phyloP scores from a whole-genome alignment of 495 filamentous ascomycete genomes.

The Aspergillus mulundensis region DNA sequence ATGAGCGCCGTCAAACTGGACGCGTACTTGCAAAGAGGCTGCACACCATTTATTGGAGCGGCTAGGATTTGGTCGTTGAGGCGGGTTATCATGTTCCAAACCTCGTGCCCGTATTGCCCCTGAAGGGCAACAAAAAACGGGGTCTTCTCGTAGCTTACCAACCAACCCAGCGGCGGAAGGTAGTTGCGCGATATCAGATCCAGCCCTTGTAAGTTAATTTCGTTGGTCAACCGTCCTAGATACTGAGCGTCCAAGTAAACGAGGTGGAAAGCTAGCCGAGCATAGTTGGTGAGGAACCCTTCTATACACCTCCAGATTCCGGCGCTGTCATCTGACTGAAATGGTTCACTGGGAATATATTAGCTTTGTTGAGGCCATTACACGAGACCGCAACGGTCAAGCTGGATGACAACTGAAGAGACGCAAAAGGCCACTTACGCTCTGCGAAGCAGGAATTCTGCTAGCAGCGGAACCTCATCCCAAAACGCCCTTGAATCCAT shows the following conservation, averaged over 20 bases:
- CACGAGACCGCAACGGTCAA: not conserved
- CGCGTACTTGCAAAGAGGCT: slow-evolving; percentile 23
- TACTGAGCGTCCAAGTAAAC: slow-evolving; percentile 29
- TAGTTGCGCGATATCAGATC: slow-evolving; percentile 30
- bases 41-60: slow-evolving; percentile 22
- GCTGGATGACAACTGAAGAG: not conserved
- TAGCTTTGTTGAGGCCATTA: not conserved
- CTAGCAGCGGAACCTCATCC: slow-evolving; percentile 45
- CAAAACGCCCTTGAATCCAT: slow-evolving; percentile 48
- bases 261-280: slow-evolving; percentile 33
- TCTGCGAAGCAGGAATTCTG: slow-evolving; percentile 44
- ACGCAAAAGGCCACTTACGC: slow-evolving; percentile 25
- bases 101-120: slow-evolving; percentile 20
- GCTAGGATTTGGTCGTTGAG: slow-evolving; percentile 27
- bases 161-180: slow-evolving; percentile 27
- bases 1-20: slow-evolving; percentile 24
- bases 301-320: slow-evolving; percentile 27
- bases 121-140: slow-evolving; percentile 33
- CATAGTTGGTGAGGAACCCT: slow-evolving; percentile 35
- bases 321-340: slow-evolving; percentile 28
- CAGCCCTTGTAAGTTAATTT: slow-evolving; percentile 21
- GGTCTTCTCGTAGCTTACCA: slow-evolving; percentile 26
- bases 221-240: slow-evolving; percentile 23
- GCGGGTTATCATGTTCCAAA: slow-evolving; percentile 22
- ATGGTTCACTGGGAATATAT: slow-evolving; percentile 21